Percentiles rank a stretch among this genome's conserved stretches.
Conservation (phyloP, 495 filamentous ascomycete species). For the Lindgomyces ingoldianus region DNA sequence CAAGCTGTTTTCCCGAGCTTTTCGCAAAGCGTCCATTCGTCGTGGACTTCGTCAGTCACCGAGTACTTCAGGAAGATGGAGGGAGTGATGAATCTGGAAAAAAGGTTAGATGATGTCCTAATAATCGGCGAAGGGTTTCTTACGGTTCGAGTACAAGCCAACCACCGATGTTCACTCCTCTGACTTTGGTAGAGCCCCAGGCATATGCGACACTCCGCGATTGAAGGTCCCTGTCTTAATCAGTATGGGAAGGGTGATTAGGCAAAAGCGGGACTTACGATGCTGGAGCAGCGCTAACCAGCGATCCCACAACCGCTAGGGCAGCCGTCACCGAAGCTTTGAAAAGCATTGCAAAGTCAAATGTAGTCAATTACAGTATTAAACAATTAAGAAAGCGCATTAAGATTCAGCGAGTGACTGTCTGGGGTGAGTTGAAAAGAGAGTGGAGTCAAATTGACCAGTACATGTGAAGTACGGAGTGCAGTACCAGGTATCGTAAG, state of each 20-base stretch:
- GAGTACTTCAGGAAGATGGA: conserved; percentile 42
- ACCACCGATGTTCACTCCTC: conserved; percentile 49
- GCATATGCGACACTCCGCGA: conserved; percentile 32
- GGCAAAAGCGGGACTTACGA: background rate
- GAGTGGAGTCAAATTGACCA: background rate
- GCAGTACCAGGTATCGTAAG: too few relatives aligned
- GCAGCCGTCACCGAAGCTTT: background rate
- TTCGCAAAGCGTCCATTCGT: conserved; percentile 48
- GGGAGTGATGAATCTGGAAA: conserved; percentile 48
- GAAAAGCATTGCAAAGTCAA: background rate
- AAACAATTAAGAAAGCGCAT: background rate
- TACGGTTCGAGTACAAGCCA: conserved; percentile 49
- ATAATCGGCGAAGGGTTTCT: background rate
- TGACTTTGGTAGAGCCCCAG: conserved; percentile 42
- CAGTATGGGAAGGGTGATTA: background rate
- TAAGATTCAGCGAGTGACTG: background rate
- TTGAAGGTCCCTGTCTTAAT: background rate
- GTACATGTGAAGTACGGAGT: background rate
- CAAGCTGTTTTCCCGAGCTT: conserved; percentile 65
- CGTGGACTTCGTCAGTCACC: conserved; percentile 37
- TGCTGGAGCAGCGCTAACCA: conserved; percentile 2
- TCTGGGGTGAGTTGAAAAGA: background rate
- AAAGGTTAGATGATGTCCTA: background rate
- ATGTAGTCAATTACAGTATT: background rate
- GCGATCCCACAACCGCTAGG: background rate